A percentile compares a stretch with the other conserved stretches of the same genome.
Evolutionary conservation across 345 rosid species (phyloP).

Genomic region (Hibiscus tridactylites): DNA sequence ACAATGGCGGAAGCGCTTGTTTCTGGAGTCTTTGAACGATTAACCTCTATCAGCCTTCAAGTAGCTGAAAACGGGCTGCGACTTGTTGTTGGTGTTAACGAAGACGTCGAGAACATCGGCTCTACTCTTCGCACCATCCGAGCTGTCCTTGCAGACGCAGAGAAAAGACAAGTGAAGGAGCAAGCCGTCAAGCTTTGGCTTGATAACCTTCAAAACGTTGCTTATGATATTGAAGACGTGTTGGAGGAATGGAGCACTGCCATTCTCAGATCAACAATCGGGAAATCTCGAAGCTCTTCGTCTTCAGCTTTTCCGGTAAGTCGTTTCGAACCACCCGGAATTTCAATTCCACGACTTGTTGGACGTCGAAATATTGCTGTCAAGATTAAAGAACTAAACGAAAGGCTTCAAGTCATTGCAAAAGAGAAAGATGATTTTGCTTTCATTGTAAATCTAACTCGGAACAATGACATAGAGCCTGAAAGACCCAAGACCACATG

Average conservation of each 20-base stretch:
- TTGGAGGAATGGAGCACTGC: constrained; percentile 20
- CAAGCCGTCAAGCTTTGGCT: constrained; percentile 9
- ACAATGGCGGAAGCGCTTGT: constrained; percentile 2
- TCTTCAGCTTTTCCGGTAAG: background rate
- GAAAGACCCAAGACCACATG: background rate
- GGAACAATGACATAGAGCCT: background rate
- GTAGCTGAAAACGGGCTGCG: background rate
- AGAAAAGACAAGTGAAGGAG: constrained; percentile 17
- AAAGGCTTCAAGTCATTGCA: background rate
- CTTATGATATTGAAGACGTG: constrained; percentile 19
- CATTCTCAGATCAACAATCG: background rate
- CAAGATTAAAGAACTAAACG: constrained; percentile 1
- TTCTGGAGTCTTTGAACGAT: background rate
- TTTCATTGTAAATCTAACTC: background rate
- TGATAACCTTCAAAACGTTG: constrained; percentile 11
- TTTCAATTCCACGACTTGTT: background rate
- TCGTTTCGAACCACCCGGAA: background rate
- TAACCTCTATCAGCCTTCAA: background rate
- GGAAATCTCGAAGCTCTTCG: background rate
- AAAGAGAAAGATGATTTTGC: constrained; percentile 1
- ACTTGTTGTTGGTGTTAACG: background rate
- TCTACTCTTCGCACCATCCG: constrained; percentile 8
- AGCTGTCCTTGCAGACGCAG: constrained; percentile 20
- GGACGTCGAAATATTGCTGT: background rate
- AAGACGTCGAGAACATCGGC: constrained; percentile 7